phyloP scores from a whole-genome alignment of 2,329 filamentous ascomycete species.

The Ceratocystis albifundus region DNA sequence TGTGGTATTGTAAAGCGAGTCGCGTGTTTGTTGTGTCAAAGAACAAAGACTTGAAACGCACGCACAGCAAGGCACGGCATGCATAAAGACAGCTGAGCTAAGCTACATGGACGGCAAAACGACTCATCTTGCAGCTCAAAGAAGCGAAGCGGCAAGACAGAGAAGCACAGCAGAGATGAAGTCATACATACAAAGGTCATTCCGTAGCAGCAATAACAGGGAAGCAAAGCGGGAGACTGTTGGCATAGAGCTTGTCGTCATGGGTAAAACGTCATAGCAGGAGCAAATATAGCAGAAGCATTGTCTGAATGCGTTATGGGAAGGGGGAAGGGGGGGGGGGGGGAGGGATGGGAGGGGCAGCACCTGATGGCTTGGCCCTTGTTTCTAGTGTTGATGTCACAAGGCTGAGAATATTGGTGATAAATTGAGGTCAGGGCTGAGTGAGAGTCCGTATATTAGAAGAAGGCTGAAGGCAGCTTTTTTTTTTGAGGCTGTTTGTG shows the following conservation, averaged over 20 bases:
- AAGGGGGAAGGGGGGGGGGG: neutral
- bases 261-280: neutral
- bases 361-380: neutral
- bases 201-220: neutral
- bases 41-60: neutral
- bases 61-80: neutral
- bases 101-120: neutral
- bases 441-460: neutral
- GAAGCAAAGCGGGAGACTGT: neutral
- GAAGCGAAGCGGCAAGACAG: neutral
- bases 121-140: neutral
- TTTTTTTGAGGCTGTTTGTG: neutral
- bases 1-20: neutral
- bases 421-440: neutral
- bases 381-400: neutral
- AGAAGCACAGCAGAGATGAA: neutral
- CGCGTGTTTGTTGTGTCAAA: slow-evolving; percentile 3
- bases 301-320: neutral
- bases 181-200: neutral
- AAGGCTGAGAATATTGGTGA: neutral
- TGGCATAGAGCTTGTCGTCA: neutral
- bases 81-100: neutral
- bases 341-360: neutral
- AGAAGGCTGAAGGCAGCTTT: neutral
- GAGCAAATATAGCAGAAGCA: neutral